These are phyloP conservation scores for Blastobotrys serpentis DNA, from an alignment of 1,139 yeast genomes.

Conservation along the genomic window DNA sequence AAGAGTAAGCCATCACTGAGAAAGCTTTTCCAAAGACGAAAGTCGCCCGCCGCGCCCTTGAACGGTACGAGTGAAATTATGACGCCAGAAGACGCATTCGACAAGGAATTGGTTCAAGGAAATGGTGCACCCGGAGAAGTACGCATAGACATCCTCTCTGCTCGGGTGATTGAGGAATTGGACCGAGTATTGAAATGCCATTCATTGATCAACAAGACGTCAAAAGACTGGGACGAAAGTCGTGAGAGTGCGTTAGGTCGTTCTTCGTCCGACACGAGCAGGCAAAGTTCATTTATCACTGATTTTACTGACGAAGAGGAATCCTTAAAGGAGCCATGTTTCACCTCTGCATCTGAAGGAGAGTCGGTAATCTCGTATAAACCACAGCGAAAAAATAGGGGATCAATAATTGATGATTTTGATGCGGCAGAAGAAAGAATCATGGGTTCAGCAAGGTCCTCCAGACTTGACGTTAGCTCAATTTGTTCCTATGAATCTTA, in stretches of 20 bases:
- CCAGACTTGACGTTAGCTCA: conserved; percentile 9
- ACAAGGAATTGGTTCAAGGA: neutral
- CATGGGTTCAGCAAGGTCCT: neutral
- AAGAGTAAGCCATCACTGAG: conserved; percentile 9
- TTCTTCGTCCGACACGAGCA: conserved; percentile 11
- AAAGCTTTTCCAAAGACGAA: neutral
- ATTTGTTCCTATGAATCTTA: conserved; percentile 29
- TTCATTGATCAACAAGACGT: conserved; percentile 8
- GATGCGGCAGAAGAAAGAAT: conserved; percentile 7
- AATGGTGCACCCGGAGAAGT: neutral
- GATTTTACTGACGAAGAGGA: conserved; percentile 11
- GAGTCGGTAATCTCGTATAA: conserved; percentile 2
- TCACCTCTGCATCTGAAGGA: conserved; percentile 3
- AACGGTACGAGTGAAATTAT: neutral
- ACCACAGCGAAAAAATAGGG: conserved; percentile 5
- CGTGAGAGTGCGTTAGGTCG: neutral
- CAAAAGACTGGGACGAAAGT: conserved; percentile 13
- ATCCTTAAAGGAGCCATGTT: conserved; percentile 7
- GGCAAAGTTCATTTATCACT: conserved; percentile 12
- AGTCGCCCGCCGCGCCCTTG: neutral
- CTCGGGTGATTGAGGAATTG: conserved; percentile 75
- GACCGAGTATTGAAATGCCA: conserved; percentile 34
- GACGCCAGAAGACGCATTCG: conserved; percentile 3
- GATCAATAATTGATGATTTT: conserved; percentile 17
- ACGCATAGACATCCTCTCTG: conserved; percentile 67